Evolutionary conservation across 2,329 filamentous ascomycete genomes (phyloP), one percentile per base, ranked within the genome.

Genomic region (Trichoderma pleuroti): DNA sequence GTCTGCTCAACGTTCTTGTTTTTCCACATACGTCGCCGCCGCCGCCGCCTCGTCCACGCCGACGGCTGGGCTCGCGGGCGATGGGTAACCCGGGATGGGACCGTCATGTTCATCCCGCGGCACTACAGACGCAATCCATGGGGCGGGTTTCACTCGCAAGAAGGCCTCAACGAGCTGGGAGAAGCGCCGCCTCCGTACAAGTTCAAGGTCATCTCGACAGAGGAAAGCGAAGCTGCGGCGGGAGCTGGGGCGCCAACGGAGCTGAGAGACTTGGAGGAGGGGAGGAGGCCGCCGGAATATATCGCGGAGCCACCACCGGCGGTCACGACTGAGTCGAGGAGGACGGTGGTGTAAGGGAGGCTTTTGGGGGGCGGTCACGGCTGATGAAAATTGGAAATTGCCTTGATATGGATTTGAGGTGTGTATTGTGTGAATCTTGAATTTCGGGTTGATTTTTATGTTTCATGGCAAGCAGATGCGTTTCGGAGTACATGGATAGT

Each of bases 171-270:
- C 76, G 89, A 91, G 80, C 78, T 85, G 56, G 90, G 89, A 32
- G 88, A 91, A 77, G 87, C 89, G 11, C 90, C 90, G 63, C 90
- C 90, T 61, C 88, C 89, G 0, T 92, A 92, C 76, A 82, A 81
- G 52, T 75, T 76, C 8, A 80, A 80, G 74, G 77, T 79, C 72
- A 11, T 32, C 32, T 67, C 73, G 21, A 68, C 76, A 77, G 73
- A 72, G 76, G 46, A 70, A 71, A 18, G 42, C 30, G 34, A 42
- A 67, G 36, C 24, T 7, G 54, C 54, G 4, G 7, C 28, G 16
- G 59, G 24, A 30, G 46, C 28, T 30, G 59, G 24, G 24, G 39
- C 18, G 7, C 21, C 42, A 24, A 69, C 71, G 46, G 76, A 78
- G 71, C n/a, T 75, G 57, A 74, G 73, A 26, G 76, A 79, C 52